These are phyloP conservation scores for Letharia lupina DNA, from an alignment of 495 filamentous ascomycete species.

Conservation along the genomic window DNA sequence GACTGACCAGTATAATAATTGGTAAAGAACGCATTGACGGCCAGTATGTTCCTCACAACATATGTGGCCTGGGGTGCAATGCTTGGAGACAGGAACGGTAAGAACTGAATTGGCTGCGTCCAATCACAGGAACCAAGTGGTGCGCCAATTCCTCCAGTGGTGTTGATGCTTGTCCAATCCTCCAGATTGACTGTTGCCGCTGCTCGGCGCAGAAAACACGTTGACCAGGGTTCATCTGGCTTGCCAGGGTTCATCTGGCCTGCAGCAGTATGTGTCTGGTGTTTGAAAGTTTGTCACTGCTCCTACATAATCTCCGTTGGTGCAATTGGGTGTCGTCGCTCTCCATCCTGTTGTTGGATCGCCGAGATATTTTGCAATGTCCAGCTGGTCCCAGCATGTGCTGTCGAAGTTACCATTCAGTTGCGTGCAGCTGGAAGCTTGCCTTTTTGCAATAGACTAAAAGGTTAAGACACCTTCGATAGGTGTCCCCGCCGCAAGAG, in stretches of 20 bases:
- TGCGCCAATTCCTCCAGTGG: too few species aligned
- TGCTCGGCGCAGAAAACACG: not conserved
- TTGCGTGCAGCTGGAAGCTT: not conserved
- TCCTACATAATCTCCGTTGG: not conserved
- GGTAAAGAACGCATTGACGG: not conserved
- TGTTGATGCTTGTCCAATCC: too few species aligned
- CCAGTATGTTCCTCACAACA: conserved; percentile 1
- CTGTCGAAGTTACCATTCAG: not conserved
- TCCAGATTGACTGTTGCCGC: too few species aligned
- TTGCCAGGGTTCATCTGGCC: not conserved
- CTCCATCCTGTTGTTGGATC: not conserved
- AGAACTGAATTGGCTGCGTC: too few species aligned
- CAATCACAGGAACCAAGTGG: too few species aligned
- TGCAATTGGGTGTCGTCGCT: not conserved
- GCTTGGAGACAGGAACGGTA: too few species aligned
- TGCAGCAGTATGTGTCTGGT: not conserved
- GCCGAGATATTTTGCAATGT: not conserved
- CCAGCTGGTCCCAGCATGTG: conserved; percentile 10
- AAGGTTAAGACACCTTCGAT: not conserved
- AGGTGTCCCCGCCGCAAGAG: not conserved
- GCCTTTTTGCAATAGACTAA: not conserved
- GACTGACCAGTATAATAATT: too few species aligned
- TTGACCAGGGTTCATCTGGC: not conserved
- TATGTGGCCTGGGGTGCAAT: conserved; percentile 3
- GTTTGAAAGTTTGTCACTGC: too few species aligned